Evolutionary conservation across 1,284 basidiomycete species (phyloP).

Genomic region (Malassezia restricta): DNA sequence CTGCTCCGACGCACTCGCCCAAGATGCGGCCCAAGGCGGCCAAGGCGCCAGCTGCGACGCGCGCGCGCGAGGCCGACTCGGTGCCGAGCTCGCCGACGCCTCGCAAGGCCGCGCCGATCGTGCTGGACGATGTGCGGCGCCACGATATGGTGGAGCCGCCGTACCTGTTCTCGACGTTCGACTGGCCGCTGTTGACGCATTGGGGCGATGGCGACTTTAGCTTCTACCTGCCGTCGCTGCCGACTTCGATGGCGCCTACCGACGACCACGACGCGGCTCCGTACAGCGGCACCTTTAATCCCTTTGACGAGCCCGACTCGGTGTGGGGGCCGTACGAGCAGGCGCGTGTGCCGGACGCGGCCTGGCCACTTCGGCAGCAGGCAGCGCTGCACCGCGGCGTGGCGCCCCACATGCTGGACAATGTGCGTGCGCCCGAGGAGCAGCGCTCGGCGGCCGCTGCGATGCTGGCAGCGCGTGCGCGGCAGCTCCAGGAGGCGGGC

Average conservation of each 20-base stretch:
- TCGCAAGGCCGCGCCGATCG: conserved; percentile 74
- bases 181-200: conserved; percentile 28
- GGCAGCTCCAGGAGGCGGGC: conserved; percentile 11
- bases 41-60: conserved; percentile 8
- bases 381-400: not conserved
- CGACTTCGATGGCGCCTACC: conserved; percentile 5
- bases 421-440: conserved; percentile 2
- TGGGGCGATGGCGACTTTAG: conserved; percentile 40
- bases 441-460: conserved; percentile 16
- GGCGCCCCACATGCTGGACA: conserved; percentile 10
- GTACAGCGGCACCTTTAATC: conserved; percentile 41
- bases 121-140: conserved; percentile 65
- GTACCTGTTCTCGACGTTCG: conserved; percentile 37
- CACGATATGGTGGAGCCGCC: conserved; percentile 54
- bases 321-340: not conserved
- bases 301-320: conserved; percentile 35
- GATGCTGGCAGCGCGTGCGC: conserved; percentile 12
- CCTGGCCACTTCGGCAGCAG: not conserved
- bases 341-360: not conserved
- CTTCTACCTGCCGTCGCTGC: conserved; percentile 26
- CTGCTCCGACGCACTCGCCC: conserved; percentile 9
- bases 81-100: not conserved
- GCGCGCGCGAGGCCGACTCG: not conserved
- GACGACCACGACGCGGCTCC: conserved; percentile 16
- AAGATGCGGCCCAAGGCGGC: conserved; percentile 19